Evolutionary conservation across 2,329 filamentous ascomycete genomes (phyloP).

Genomic region (Canariomyces notabilis): DNA sequence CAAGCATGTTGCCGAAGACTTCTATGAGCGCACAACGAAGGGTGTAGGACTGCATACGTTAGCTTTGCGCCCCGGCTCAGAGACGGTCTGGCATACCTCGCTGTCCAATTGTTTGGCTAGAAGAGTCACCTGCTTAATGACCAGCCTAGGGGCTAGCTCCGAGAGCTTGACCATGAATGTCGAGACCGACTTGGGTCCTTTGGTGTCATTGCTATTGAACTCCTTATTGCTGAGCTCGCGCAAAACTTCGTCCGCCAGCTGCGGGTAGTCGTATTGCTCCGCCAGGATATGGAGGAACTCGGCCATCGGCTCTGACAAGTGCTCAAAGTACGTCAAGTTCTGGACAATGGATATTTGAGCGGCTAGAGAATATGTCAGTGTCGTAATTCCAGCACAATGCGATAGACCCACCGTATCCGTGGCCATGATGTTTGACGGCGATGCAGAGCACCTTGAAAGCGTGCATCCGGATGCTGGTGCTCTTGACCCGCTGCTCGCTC

Average conservation of each 20-base stretch:
- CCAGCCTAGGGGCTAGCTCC: conserved; percentile 81
- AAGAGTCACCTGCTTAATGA: conserved; percentile 96
- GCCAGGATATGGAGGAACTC: conserved; percentile 94
- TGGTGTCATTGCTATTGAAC: conserved; percentile 94
- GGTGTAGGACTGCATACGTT: conserved; percentile 64
- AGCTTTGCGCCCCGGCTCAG: conserved; percentile 10
- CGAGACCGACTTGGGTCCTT: conserved; percentile 93
- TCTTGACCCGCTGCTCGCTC: conserved; percentile 88
- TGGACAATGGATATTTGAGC: conserved; percentile 98
- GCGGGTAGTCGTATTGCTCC: conserved; percentile 96
- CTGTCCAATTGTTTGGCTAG: conserved; percentile 92
- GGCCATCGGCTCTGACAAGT: conserved; percentile 97
- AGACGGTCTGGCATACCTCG: conserved; percentile 52
- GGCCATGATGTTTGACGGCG: conserved; percentile 94
- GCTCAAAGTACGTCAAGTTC: conserved; percentile 96
- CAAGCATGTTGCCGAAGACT: conserved; percentile 92
- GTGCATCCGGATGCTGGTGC: conserved; percentile 86
- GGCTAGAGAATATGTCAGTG: conserved; percentile 46
- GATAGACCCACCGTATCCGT: conserved; percentile 71
- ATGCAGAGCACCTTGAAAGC: conserved; percentile 96
- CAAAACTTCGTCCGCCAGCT: conserved; percentile 88
- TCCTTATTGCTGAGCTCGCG: conserved; percentile 95
- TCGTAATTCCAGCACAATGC: not conserved
- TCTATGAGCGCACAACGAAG: conserved; percentile 91
- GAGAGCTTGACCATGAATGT: conserved; percentile 90